Evolutionary conservation across 225 moss, liverwort and hornwort genomes (phyloP), one percentile per base, ranked within the genome.

Genomic region (Physcomitrellopsis africana): DNA sequence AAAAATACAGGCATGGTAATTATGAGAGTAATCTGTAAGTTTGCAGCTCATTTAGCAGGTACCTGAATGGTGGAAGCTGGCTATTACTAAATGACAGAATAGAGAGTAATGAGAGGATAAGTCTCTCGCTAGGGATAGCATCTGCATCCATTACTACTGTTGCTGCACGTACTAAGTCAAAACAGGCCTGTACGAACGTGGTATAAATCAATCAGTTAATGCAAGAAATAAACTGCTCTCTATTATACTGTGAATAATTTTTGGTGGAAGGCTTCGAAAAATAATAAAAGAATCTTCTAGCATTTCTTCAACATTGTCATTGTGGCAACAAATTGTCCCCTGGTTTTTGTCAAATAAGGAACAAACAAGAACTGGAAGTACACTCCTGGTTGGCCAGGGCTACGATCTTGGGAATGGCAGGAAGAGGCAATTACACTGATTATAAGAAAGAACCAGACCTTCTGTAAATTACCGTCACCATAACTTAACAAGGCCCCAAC

Each of bases 81-180:
- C 85, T 89, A 73, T 77, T 24, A 72, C 80, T 88, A 9, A 81
- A 74, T 53, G 92, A 83, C 68, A 99, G 69, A 61, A 95, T 82
- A 65, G 80, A 89, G 70, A 93, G 69, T 17, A 99, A 43, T 17
- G 92, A 89, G 62, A 86, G 82, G 55, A 99, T 99, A 43, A 95
- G 81, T 87, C 85, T 93, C 87, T 95, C 93, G 82, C 86, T 92
- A 51, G 94, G 99, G 61, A 99, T 85, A 43, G 84, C 81, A 76
- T 99, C 93, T 79, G 84, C 71, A 68, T 93, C 99, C 90, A 93
- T 92, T 53, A 92, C 85, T 69, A 86, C 83, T 57, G 99, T 86
- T 71, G 95, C 90, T 60, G 91, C 76, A 71, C 87, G 81, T 72
- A 99, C 60, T 68, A 99, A 86, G 72, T 95, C 92, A 70, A 99